Percentiles rank a stretch among this genome's conserved stretches.
phyloP scores from a whole-genome alignment of 495 filamentous ascomycete species.

The Penicillium samsonianum region DNA sequence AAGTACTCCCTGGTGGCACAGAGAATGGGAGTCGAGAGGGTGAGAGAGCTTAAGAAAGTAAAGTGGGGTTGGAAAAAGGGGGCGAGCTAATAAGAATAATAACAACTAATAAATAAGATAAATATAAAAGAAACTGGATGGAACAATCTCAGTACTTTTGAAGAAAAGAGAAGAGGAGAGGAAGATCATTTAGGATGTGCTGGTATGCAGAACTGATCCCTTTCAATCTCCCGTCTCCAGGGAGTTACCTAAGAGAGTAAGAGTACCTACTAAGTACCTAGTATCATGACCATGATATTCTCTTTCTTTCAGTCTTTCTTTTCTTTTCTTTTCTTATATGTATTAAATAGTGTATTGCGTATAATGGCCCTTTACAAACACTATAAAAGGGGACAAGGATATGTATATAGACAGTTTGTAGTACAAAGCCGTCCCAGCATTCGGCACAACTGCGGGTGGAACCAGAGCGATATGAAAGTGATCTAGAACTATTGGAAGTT shows the following conservation, averaged over 20 bases:
- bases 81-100: conserved; percentile 8
- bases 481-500: not conserved
- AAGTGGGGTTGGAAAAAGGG: conserved; percentile 10
- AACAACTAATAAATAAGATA: not conserved
- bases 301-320: not conserved
- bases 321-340: not conserved
- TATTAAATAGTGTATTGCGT: not conserved
- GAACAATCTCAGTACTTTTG: not conserved
- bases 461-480: conserved; percentile 1
- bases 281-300: not conserved
- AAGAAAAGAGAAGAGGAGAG: not conserved
- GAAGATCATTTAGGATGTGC: not conserved
- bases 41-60: conserved; percentile 8
- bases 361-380: not conserved
- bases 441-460: conserved; percentile 10
- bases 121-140: not conserved
- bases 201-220: conserved; percentile 9
- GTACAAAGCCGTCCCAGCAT: conserved; percentile 1
- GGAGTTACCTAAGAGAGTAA: not conserved
- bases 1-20: not conserved
- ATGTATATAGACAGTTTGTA: not conserved
- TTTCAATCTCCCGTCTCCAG: not conserved
- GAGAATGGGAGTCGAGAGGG: not conserved
- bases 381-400: not conserved
- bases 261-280: not conserved